phyloP scores from a whole-genome alignment of 2,329 filamentous ascomycete genomes.

The Cryphonectria parasitica region DNA sequence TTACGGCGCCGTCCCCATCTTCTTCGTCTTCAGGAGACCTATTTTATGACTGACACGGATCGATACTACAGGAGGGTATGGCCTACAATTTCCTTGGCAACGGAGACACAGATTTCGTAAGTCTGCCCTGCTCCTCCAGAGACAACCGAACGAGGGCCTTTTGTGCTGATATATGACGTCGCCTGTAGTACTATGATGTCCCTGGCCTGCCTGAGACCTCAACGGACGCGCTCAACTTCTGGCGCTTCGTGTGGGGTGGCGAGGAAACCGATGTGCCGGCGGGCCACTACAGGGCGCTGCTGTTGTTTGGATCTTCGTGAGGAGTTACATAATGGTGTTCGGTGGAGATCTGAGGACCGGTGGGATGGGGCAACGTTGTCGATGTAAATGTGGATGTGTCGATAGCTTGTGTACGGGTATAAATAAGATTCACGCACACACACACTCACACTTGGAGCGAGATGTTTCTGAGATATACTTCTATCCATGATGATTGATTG shows the following conservation, averaged over 20 bases:
- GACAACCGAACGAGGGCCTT: neutral
- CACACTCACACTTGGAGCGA: too few relatives aligned
- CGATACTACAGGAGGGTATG: slow-evolving; percentile 6
- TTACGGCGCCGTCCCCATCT: neutral
- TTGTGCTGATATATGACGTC: neutral
- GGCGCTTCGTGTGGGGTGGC: slow-evolving; percentile 22
- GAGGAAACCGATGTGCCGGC: slow-evolving; percentile 14
- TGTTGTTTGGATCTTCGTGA: slow-evolving; percentile 20
- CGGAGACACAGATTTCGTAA: slow-evolving; percentile 19
- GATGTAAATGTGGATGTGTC: neutral
- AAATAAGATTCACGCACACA: too few relatives aligned
- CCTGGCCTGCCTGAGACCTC: slow-evolving; percentile 7
- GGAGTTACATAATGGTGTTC: neutral
- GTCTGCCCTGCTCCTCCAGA: neutral
- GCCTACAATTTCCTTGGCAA: slow-evolving; percentile 20
- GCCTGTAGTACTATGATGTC: slow-evolving; percentile 20
- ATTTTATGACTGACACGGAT: neutral
- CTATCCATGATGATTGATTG: too few relatives aligned
- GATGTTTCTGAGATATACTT: too few relatives aligned
- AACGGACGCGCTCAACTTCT: slow-evolving; percentile 14
- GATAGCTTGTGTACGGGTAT: neutral
- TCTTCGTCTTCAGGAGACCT: neutral
- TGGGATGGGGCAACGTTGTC: neutral
- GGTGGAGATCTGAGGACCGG: neutral
- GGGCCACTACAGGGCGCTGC: slow-evolving; percentile 22